A percentile compares a stretch with the other conserved stretches of the same genome.
These are phyloP conservation scores for Talaromyces piceae DNA, from an alignment of 2,329 filamentous ascomycete genomes.

Conservation along the genomic window DNA sequence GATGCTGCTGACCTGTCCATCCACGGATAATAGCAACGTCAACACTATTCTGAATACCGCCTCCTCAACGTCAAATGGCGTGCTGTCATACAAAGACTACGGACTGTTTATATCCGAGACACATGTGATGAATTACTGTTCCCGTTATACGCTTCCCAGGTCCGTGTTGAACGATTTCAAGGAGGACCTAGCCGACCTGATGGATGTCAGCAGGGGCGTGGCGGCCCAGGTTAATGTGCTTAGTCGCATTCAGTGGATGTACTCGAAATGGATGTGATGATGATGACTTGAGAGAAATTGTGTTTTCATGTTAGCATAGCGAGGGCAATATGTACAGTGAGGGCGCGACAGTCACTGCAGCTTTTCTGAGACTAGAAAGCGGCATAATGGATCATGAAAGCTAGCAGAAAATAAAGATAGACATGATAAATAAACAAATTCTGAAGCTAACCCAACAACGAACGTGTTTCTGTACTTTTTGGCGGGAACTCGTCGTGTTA, in stretches of 20 bases:
- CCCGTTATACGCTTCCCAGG: slow-evolving; percentile 60
- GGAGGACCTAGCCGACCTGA: slow-evolving; percentile 78
- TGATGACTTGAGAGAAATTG: neutral
- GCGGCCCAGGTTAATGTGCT: slow-evolving; percentile 70
- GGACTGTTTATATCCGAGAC: slow-evolving; percentile 85
- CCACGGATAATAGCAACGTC: slow-evolving; percentile 54
- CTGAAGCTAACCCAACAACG: too few species aligned
- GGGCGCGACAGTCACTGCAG: neutral
- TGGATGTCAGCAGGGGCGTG: slow-evolving; percentile 70
- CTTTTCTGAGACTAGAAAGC: too few species aligned
- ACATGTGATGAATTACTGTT: slow-evolving; percentile 68
- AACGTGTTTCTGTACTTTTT: too few species aligned
- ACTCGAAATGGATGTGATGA: slow-evolving; percentile 61
- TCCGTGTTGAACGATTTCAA: slow-evolving; percentile 76
- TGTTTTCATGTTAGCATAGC: neutral
- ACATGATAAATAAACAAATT: too few species aligned
- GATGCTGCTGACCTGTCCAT: neutral
- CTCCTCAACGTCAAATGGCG: slow-evolving; percentile 61
- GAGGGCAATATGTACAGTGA: neutral
- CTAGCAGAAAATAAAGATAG: too few species aligned
- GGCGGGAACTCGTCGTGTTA: too few species aligned
- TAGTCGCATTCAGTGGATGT: slow-evolving; percentile 83
- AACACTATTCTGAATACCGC: slow-evolving; percentile 69
- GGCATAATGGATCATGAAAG: too few species aligned
- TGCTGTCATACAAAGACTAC: slow-evolving; percentile 86